A percentile compares a stretch with the other conserved stretches of the same genome.
phyloP scores from a whole-genome alignment of 2,329 filamentous ascomycete species.

The Fusarium chaquense region DNA sequence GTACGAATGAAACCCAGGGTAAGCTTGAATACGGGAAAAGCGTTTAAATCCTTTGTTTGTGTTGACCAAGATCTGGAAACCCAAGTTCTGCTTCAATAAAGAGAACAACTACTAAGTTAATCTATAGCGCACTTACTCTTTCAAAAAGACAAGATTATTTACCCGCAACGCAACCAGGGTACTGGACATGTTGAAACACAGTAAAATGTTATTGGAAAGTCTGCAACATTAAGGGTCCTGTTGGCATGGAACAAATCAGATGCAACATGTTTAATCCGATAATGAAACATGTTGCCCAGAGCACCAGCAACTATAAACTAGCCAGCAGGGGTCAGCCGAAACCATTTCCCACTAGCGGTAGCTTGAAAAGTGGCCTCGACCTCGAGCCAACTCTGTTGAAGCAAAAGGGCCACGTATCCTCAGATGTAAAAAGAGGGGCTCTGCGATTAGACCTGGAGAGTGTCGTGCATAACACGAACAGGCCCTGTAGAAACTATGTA shows the following conservation, averaged over 20 bases:
- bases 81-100: neutral
- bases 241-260: conserved; percentile 3
- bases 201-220: neutral
- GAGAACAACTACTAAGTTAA: neutral
- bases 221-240: conserved; percentile 1
- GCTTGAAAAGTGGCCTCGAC: conserved; percentile 25
- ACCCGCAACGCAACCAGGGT: no score
- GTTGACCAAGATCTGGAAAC: neutral
- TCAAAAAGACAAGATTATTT: neutral
- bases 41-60: neutral
- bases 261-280: neutral
- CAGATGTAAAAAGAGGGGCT: conserved; percentile 20
- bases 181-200: neutral
- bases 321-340: conserved; percentile 10
- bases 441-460: conserved; percentile 6
- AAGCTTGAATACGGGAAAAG: neutral
- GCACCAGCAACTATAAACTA: conserved; percentile 1
- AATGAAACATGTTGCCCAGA: conserved; percentile 1
- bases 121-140: neutral
- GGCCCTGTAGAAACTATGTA: conserved; percentile 1
- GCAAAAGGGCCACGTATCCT: conserved; percentile 37
- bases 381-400: neutral
- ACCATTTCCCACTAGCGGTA: conserved; percentile 12
- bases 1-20: neutral
- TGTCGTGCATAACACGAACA: conserved; percentile 30